Conservation (phyloP, 768 basidiomycete genomes). For the Lenzites betulinus region DNA sequence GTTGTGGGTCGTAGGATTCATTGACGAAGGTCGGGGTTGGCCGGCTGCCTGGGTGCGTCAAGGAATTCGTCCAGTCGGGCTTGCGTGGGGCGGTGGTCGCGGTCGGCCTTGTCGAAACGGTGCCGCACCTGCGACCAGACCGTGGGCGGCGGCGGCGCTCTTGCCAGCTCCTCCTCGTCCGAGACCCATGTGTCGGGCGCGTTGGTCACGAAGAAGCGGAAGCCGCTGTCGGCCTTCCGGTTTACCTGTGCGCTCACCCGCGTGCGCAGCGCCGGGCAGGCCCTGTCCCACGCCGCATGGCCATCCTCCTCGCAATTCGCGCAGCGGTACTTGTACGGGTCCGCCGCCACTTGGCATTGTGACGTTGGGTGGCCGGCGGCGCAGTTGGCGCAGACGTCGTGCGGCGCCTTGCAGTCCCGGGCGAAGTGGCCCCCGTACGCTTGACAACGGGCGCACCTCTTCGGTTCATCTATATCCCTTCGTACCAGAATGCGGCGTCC, state of each 20-base stretch:
- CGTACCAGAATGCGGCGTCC: constrained; percentile 15
- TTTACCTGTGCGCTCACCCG: background rate
- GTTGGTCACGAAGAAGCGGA: constrained; percentile 13
- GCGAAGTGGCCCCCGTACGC: constrained; percentile 20
- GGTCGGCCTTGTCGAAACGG: background rate
- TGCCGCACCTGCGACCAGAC: constrained; percentile 9
- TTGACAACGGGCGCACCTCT: constrained; percentile 33
- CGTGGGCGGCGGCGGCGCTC: constrained; percentile 6
- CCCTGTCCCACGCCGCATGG: constrained; percentile 33
- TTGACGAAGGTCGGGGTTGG: background rate
- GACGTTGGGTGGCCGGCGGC: constrained; percentile 24
- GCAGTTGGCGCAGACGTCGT: constrained; percentile 24
- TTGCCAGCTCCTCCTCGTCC: background rate
- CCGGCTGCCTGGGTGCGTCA: background rate
- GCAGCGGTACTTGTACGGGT: constrained; percentile 16
- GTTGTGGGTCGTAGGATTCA: background rate
- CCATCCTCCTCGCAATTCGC: constrained; percentile 29
- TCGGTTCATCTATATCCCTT: constrained; percentile 27
- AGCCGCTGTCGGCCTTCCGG: background rate
- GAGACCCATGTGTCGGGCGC: constrained; percentile 1
- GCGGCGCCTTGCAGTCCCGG: constrained; percentile 6
- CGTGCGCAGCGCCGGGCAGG: constrained; percentile 17
- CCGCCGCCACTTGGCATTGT: constrained; percentile 17
- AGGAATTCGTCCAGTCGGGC: background rate
- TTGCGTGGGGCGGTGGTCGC: background rate